A percentile compares a stretch with the other conserved stretches of the same genome.
Conservation (phyloP, 306 rosid species). For the Pyrus betulifolia region DNA sequence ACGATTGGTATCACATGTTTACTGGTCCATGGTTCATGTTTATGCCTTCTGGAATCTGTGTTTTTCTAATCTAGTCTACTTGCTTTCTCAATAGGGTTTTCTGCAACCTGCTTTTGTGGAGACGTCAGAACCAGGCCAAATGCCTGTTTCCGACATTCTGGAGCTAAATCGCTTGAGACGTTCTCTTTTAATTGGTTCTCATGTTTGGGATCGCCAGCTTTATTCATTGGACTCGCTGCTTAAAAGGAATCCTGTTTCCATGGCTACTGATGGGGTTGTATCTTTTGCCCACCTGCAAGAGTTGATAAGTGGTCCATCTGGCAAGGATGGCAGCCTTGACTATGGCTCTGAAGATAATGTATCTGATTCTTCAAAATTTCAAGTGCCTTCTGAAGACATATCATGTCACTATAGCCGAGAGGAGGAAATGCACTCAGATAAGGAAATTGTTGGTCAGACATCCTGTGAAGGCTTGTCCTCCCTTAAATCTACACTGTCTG, state of each 20-base stretch:
- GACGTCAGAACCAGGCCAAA: conserved; percentile 34
- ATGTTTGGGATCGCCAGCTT: conserved; percentile 84
- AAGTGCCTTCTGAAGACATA: conserved; percentile 32
- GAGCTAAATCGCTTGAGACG: conserved; percentile 75
- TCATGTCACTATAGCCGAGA: conserved; percentile 21
- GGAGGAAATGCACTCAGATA: conserved; percentile 41
- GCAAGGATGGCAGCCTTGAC: conserved; percentile 31
- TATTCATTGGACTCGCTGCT: conserved; percentile 57
- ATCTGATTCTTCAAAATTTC: conserved; percentile 27
- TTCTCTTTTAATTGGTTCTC: conserved; percentile 71
- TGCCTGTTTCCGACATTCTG: conserved; percentile 49
- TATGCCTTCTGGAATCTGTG: neutral
- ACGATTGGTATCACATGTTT: neutral
- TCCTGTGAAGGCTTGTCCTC: conserved; percentile 25
- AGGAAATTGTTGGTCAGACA: conserved; percentile 23
- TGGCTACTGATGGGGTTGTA: conserved; percentile 31
- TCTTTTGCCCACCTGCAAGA: conserved; percentile 31
- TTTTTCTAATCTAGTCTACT: conserved; percentile 11
- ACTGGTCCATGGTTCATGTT: conserved; percentile 4
- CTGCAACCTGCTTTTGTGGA: conserved; percentile 49
- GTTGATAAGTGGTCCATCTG: conserved; percentile 31
- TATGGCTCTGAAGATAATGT: conserved; percentile 22
- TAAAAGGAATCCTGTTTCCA: conserved; percentile 31
- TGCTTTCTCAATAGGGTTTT: conserved; percentile 35
- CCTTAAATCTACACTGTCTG: conserved; percentile 72